Evolutionary conservation across 306 rosid species (phyloP), one percentile per base, ranked within the genome.

Genomic region (Rosa chinensis): DNA sequence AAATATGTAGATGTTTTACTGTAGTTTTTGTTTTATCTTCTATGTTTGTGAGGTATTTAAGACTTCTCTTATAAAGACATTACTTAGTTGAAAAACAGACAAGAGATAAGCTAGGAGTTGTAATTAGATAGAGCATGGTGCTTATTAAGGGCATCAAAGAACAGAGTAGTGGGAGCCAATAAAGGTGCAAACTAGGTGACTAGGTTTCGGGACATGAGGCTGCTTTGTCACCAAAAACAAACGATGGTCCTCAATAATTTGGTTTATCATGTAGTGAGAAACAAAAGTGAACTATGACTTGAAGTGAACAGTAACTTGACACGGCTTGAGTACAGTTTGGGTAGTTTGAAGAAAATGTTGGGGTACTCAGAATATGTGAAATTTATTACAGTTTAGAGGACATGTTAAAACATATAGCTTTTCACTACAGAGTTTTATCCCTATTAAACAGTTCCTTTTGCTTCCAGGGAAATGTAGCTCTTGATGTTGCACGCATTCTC

Each of bases 381-480:
- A 61, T 43, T 52, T 14, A 28, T 32, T 13, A n/a, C 35, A n/a
- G 37, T 71, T 21, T 48, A 58, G 6, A 8, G 45, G 66, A 44
- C 44, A 59, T 74, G 52, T n/a, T 59, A 7, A 61, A 72, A 78
- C 28, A 72, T 69, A 66, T 42, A 66, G 42, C 37, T 28, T 73
- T 66, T 56, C 48, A 13, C 40, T 10, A 32, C 73, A 49, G 44
- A 44, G 72, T 42, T 82, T 74, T 77, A 44, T 72, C 43, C 78
- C 40, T 16, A 63, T 21, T 45, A 79, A n/a, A 63, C 61, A 43
- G 14, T 55, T 78, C 67, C 55, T 52, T 82, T 72, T 78, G 66
- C 77, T 78, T 86, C 78, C 90, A 92, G 99, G 99, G 99, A 16
- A 95, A 95, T 89, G 99, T 95, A 66, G 98, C 99, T 80, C 88